These are phyloP conservation scores for Xerocomellus chrysenteron DNA, from an alignment of 768 basidiomycete genomes.

Conservation along the genomic window DNA sequence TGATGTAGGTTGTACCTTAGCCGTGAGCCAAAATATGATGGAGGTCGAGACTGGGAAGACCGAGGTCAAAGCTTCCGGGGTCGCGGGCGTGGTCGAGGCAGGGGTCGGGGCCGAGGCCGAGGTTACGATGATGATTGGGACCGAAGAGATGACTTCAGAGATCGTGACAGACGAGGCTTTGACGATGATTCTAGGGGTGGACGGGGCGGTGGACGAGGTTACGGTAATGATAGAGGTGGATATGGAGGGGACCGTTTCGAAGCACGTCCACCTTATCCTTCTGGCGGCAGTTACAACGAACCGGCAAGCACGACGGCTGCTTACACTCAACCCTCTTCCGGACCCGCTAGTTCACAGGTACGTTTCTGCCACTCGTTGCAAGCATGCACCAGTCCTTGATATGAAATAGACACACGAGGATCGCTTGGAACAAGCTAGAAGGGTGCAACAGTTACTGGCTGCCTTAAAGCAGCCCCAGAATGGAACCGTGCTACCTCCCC, in stretches of 20 bases:
- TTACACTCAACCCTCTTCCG: constrained; percentile 28
- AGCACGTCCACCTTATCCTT: constrained; percentile 37
- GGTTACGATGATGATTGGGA: constrained; percentile 45
- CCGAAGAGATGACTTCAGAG: constrained; percentile 42
- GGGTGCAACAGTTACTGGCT: constrained; percentile 80
- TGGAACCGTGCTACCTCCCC: constrained; percentile 22
- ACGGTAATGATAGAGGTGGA: constrained; percentile 40
- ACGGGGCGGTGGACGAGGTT: constrained; percentile 38
- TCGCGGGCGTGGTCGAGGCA: constrained; percentile 37
- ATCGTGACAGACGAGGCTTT: constrained; percentile 34
- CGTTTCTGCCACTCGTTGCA: constrained; percentile 11
- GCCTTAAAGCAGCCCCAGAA: constrained; percentile 72
- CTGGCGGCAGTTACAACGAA: constrained; percentile 24
- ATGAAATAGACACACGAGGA: constrained; percentile 48
- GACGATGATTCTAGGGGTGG: constrained; percentile 39
- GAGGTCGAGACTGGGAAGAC: constrained; percentile 49
- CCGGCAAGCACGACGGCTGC: constrained; percentile 21
- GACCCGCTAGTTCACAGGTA: constrained; percentile 28
- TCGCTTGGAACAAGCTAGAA: constrained; percentile 83
- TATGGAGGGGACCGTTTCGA: constrained; percentile 47
- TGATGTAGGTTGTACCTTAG: constrained; percentile 15
- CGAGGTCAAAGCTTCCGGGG: constrained; percentile 40
- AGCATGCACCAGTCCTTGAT: not conserved
- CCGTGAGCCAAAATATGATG: constrained; percentile 36
- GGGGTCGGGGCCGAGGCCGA: constrained; percentile 33